A percentile compares a stretch with the other conserved stretches of the same genome.
Evolutionary conservation across 2,329 filamentous ascomycete genomes (phyloP).

Genomic region (Ceratocystiopsis minuta): DNA sequence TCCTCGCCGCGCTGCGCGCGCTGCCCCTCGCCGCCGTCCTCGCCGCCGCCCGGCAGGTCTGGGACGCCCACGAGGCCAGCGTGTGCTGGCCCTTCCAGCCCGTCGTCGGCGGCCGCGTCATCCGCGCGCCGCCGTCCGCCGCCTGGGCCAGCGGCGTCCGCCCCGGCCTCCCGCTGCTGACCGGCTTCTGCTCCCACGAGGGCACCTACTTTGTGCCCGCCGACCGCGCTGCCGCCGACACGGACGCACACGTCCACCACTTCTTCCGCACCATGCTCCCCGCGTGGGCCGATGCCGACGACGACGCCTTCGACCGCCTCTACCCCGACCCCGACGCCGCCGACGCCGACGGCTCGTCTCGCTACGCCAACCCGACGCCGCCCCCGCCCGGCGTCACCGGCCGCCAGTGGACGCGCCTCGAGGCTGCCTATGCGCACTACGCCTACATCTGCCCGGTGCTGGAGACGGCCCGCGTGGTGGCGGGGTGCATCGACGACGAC

Average conservation of each 20-base stretch:
- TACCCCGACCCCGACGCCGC: conserved; percentile 40
- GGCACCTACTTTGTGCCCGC: conserved; percentile 44
- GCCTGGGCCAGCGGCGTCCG: conserved; percentile 14
- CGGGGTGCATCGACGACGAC: too few relatives aligned
- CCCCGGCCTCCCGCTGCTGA: conserved; percentile 40
- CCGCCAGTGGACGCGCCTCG: conserved; percentile 36
- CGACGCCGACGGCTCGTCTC: not conserved
- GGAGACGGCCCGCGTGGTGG: conserved; percentile 29
- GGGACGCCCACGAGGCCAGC: conserved; percentile 21
- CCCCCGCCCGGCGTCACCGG: conserved; percentile 22
- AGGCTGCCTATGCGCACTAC: conserved; percentile 45
- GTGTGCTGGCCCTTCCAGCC: conserved; percentile 51
- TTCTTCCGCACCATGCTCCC: conserved; percentile 49
- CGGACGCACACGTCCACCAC: conserved; percentile 31
- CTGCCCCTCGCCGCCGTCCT: conserved; percentile 21
- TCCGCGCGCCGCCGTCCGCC: conserved; percentile 35
- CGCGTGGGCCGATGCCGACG: conserved; percentile 29
- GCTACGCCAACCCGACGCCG: conserved; percentile 17
- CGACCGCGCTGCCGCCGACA: conserved; percentile 19
- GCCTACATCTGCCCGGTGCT: conserved; percentile 47
- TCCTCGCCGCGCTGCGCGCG: conserved; percentile 33
- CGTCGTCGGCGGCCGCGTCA: conserved; percentile 41
- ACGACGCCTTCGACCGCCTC: conserved; percentile 34
- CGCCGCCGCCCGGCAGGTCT: conserved; percentile 25
- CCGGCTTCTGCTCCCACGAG: conserved; percentile 55